These are phyloP conservation scores for Trichoderma cornu-damae DNA, from an alignment of 2,329 filamentous ascomycete genomes.

Conservation along the genomic window DNA sequence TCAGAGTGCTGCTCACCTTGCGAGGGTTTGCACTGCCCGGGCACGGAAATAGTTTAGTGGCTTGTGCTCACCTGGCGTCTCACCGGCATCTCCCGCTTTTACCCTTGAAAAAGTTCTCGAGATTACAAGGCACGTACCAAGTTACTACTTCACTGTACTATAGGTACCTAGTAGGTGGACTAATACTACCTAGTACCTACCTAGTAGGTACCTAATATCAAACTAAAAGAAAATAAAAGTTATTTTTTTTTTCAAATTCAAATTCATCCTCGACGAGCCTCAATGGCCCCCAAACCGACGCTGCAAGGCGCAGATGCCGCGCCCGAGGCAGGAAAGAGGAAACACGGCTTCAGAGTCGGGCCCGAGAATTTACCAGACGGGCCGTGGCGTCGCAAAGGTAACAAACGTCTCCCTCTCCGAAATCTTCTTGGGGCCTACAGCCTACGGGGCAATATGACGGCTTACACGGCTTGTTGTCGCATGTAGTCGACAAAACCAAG, in stretches of 20 bases:
- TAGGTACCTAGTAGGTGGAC: too few species aligned
- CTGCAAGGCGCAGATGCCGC: slow-evolving; percentile 28
- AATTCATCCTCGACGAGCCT: slow-evolving; percentile 3
- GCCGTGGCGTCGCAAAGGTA: slow-evolving; percentile 73
- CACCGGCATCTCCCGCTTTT: slow-evolving; percentile 8
- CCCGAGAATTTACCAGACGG: slow-evolving; percentile 89
- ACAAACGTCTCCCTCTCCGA: slow-evolving; percentile 2
- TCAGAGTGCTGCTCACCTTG: slow-evolving; percentile 10
- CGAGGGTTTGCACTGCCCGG: background rate
- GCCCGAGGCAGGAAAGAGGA: slow-evolving; percentile 46
- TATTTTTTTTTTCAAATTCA: too few species aligned
- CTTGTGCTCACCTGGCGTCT: slow-evolving; percentile 10
- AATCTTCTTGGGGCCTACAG: background rate
- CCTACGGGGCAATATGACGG: background rate
- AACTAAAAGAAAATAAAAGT: too few species aligned
- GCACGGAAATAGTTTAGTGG: background rate
- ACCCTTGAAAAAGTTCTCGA: background rate
- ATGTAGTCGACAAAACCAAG: slow-evolving; percentile 79
- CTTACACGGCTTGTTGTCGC: slow-evolving; percentile 20
- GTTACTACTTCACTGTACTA: too few species aligned
- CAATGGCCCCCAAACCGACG: slow-evolving; percentile 34
- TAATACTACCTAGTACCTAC: too few species aligned
- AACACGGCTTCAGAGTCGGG: slow-evolving; percentile 77
- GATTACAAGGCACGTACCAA: too few species aligned
- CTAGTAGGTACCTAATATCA: too few species aligned